phyloP scores from a whole-genome alignment of 768 basidiomycete species.

The Suillus brevipes region DNA sequence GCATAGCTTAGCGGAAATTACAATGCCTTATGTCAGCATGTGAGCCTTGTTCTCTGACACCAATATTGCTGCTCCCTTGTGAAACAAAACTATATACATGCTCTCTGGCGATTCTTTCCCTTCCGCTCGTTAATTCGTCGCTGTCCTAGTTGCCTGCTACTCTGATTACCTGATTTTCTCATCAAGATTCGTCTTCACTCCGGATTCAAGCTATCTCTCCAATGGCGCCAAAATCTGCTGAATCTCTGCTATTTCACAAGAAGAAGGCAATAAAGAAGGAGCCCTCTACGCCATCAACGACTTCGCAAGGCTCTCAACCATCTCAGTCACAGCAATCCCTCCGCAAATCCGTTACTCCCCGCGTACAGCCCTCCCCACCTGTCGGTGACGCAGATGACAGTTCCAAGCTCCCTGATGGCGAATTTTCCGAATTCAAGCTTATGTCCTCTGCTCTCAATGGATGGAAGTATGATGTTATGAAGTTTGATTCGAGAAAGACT shows the following conservation, averaged over 20 bases:
- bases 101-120: slow-evolving; percentile 1
- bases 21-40: slow-evolving; percentile 4
- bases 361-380: slow-evolving; percentile 41
- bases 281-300: slow-evolving; percentile 16
- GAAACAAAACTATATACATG: slow-evolving; percentile 2
- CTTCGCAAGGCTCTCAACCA: slow-evolving; percentile 14
- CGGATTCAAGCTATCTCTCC: not conserved
- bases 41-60: not conserved
- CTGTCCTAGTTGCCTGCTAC: not conserved
- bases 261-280: slow-evolving; percentile 38
- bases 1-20: not conserved
- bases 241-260: slow-evolving; percentile 66
- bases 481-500: slow-evolving; percentile 75
- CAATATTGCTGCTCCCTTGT: not conserved
- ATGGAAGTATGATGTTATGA: slow-evolving; percentile 93
- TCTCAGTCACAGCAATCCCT: slow-evolving; percentile 18
- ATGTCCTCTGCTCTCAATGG: slow-evolving; percentile 79
- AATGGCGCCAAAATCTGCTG: slow-evolving; percentile 37
- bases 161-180: not conserved
- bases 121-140: not conserved
- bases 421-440: slow-evolving; percentile 75
- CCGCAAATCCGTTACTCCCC: slow-evolving; percentile 39
- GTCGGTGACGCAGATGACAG: slow-evolving; percentile 49
- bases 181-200: not conserved
- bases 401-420: slow-evolving; percentile 61